Conservation (phyloP, 768 basidiomycete species). For the Hygrophoropsis aurantiaca region DNA sequence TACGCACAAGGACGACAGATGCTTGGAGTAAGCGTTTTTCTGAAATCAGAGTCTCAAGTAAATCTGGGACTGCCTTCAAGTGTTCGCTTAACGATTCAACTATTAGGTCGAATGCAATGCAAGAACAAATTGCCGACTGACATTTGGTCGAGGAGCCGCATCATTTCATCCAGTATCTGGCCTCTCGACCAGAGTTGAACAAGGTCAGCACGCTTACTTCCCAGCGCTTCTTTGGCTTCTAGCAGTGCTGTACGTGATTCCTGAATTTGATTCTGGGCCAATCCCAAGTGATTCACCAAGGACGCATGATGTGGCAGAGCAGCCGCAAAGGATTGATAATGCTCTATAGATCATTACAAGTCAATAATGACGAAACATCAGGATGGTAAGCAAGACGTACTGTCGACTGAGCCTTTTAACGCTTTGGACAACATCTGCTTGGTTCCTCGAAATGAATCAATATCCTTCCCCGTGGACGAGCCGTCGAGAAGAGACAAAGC, state of each 20-base stretch:
- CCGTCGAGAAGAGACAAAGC: constrained; percentile 87
- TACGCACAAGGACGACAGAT: constrained; percentile 80
- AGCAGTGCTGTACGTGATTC: constrained; percentile 68
- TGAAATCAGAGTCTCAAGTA: constrained; percentile 90
- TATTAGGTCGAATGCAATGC: constrained; percentile 12
- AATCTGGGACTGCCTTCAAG: constrained; percentile 87
- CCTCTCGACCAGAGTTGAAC: constrained; percentile 88
- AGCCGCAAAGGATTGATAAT: constrained; percentile 95
- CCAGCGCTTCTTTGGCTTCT: constrained; percentile 77
- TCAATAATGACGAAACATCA: background rate
- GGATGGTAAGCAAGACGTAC: constrained; percentile 42
- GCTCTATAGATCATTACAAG: constrained; percentile 46
- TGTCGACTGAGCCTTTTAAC: constrained; percentile 85
- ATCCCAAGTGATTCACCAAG: constrained; percentile 67
- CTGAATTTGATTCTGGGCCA: constrained; percentile 73
- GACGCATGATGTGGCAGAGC: constrained; percentile 88
- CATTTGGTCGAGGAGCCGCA: constrained; percentile 93
- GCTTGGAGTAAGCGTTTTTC: constrained; percentile 93
- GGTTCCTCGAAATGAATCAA: constrained; percentile 73
- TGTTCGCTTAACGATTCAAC: constrained; percentile 61
- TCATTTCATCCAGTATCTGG: constrained; percentile 94
- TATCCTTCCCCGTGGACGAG: constrained; percentile 68
- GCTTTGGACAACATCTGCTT: constrained; percentile 78
- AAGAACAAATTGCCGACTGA: constrained; percentile 36
- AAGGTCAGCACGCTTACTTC: constrained; percentile 83